Conservation (phyloP, 2,329 filamentous ascomycete species). For the Pseudogymnoascus sp. region DNA sequence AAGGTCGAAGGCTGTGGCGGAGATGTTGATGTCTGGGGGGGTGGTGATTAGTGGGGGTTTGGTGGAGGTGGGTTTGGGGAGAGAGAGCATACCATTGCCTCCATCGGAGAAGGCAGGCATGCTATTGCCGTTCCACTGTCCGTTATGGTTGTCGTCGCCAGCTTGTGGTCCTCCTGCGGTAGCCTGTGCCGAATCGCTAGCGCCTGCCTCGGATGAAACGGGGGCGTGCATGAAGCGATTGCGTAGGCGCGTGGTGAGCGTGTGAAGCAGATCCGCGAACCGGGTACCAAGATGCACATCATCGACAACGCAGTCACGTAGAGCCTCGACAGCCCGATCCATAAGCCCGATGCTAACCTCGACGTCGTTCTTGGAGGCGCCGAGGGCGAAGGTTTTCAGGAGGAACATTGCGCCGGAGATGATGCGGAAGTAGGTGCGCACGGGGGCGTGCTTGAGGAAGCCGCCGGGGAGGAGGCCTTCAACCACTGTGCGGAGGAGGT, state of each 20-base stretch:
- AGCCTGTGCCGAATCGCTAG: not conserved
- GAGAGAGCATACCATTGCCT: not conserved
- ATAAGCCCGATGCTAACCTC: conserved; percentile 68
- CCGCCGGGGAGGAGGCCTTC: conserved; percentile 66
- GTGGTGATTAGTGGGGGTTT: conserved; percentile 11
- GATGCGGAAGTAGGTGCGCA: conserved; percentile 79
- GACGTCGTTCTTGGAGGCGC: conserved; percentile 71
- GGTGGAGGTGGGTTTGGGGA: not conserved
- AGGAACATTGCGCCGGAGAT: conserved; percentile 80
- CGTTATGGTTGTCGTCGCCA: not conserved
- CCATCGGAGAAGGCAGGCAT: not conserved
- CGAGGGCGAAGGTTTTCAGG: conserved; percentile 75
- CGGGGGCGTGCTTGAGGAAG: conserved; percentile 75
- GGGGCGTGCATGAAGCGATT: conserved; percentile 66
- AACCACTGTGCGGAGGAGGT: conserved; percentile 69
- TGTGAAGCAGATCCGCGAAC: conserved; percentile 76
- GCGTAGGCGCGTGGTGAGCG: conserved; percentile 65
- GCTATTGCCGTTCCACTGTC: not conserved
- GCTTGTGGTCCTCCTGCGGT: not conserved
- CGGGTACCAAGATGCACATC: conserved; percentile 80
- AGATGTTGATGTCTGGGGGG: conserved; percentile 37
- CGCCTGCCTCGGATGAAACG: not conserved
- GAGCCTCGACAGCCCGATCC: conserved; percentile 64
- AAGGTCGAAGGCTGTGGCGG: conserved; percentile 56
- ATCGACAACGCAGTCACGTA: conserved; percentile 73